A percentile compares a stretch with the other conserved stretches of the same genome.
Evolutionary conservation across 495 filamentous ascomycete genomes (phyloP).

Genomic region (Sabuloglossum arenarium): DNA sequence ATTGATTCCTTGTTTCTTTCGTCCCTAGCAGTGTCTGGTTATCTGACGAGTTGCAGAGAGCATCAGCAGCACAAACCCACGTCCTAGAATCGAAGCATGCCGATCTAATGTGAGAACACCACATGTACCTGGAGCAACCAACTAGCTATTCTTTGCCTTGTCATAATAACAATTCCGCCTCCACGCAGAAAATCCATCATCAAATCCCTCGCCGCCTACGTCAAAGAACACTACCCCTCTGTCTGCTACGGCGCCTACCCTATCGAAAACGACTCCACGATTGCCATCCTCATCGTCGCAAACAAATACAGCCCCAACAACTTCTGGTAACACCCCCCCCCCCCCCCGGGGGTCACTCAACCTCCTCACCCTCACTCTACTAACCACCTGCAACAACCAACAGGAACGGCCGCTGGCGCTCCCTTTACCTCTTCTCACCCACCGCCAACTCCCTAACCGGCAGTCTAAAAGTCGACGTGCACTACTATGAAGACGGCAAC

Average conservation of each 20-base stretch:
- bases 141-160: not conserved
- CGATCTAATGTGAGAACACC: slow-evolving; percentile 47
- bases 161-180: slow-evolving; percentile 9
- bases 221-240: slow-evolving; percentile 73
- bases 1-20: not conserved
- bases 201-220: slow-evolving; percentile 55
- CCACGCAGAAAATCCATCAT: slow-evolving; percentile 49
- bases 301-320: slow-evolving; percentile 97
- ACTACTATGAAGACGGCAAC: slow-evolving; percentile 99
- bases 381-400: not conserved
- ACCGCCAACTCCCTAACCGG: slow-evolving; percentile 38
- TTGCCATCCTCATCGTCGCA: slow-evolving; percentile 70
- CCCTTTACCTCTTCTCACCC: slow-evolving; percentile 59
- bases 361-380: not conserved
- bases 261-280: slow-evolving; percentile 45
- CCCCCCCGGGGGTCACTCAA: not conserved
- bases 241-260: slow-evolving; percentile 66
- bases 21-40: not conserved
- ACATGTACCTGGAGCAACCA: not conserved
- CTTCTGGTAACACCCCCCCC: slow-evolving; percentile 46
- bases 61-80: slow-evolving; percentile 60
- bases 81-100: slow-evolving; percentile 58
- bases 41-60: slow-evolving; percentile 33
- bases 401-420: slow-evolving; percentile 93
- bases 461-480: slow-evolving; percentile 65